Conservation (phyloP, 179 eudicot genomes). For the Sideroxylon spinosum region DNA sequence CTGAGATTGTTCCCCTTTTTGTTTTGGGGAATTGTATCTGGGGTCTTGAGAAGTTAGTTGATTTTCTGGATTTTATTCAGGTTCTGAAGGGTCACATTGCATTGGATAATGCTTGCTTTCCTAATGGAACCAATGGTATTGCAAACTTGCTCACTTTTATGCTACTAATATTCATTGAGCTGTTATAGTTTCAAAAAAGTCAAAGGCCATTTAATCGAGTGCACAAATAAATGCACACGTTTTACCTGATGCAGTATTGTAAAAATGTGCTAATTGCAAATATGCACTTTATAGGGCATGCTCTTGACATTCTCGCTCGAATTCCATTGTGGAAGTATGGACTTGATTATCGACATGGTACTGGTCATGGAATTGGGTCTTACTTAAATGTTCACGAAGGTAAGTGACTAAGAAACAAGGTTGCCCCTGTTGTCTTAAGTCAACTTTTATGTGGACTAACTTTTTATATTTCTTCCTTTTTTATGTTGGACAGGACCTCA, state of each 20-base stretch:
- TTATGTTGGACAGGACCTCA: slow-evolving; percentile 66
- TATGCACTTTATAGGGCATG: slow-evolving; percentile 49
- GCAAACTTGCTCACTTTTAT: slow-evolving; percentile 10
- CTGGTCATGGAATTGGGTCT: slow-evolving; percentile 95
- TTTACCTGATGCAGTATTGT: background rate
- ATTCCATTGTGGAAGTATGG: slow-evolving; percentile 91
- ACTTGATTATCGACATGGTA: slow-evolving; percentile 96
- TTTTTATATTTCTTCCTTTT: slow-evolving; percentile 1
- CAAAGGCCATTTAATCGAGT: background rate
- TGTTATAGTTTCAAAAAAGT: background rate
- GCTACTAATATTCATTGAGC: slow-evolving; percentile 4
- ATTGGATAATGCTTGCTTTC: slow-evolving; percentile 82
- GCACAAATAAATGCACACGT: background rate
- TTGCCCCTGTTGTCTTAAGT: slow-evolving; percentile 11
- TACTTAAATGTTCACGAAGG: slow-evolving; percentile 97
- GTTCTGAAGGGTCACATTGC: slow-evolving; percentile 93
- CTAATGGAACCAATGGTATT: slow-evolving; percentile 91
- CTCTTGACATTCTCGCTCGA: slow-evolving; percentile 90
- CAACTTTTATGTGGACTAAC: background rate
- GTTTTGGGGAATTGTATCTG: background rate
- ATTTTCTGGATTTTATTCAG: slow-evolving; percentile 35
- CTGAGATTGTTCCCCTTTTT: background rate
- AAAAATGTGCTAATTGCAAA: background rate
- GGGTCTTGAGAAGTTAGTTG: background rate
- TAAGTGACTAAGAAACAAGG: slow-evolving; percentile 23